Evolutionary conservation across 345 rosid genomes (phyloP), one percentile per base, ranked within the genome.

Genomic region (Turritis glabra): DNA sequence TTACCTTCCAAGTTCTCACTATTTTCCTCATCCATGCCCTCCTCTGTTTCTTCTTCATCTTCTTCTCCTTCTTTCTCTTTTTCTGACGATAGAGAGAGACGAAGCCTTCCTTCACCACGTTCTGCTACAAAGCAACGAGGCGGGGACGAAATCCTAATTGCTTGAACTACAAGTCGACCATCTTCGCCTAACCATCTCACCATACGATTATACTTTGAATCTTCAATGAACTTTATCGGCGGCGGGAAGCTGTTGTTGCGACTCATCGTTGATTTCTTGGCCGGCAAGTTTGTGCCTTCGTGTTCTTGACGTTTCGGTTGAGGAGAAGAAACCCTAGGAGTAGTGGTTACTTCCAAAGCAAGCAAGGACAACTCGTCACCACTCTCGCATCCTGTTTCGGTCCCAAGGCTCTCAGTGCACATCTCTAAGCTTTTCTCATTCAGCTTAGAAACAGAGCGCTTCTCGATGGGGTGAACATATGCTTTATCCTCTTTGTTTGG

Each of bases 381-480:
- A 76, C 40, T 77, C 8, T 78, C 85, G 52, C 82, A 88, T 2
- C 99, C 99, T 2, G 88, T 90, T 81, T 95, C 99, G 37, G 89
- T 82, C 5, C 98, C 98, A 2, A 95, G 79, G 44, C 85, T 89
- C 79, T 95, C 99, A 11, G 99, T 95, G 76, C 99, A 95, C 86
- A 92, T 85, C 79, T 88, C 89, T 46, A 95, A 83, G 84, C 97
- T 89, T 79, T 82, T 87, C 40, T 79, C 82, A 50, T 85, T 88
- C 1, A 94, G 85, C 41, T 13, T 64, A 15, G 89, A 83, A 44
- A 81, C 48, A 27, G 87, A 85, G 14, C 85, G 83, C 81, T 87
- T 85, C 18, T 68, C 72, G 4, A 68, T 79, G 1, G 95, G 96
- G 48, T 87, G 91, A 46, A 91, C 85, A 64, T 88, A 90, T 10